These are phyloP conservation scores for Coniosporium tulheliwenetii DNA, from an alignment of 2,329 filamentous ascomycete genomes.

Conservation along the genomic window DNA sequence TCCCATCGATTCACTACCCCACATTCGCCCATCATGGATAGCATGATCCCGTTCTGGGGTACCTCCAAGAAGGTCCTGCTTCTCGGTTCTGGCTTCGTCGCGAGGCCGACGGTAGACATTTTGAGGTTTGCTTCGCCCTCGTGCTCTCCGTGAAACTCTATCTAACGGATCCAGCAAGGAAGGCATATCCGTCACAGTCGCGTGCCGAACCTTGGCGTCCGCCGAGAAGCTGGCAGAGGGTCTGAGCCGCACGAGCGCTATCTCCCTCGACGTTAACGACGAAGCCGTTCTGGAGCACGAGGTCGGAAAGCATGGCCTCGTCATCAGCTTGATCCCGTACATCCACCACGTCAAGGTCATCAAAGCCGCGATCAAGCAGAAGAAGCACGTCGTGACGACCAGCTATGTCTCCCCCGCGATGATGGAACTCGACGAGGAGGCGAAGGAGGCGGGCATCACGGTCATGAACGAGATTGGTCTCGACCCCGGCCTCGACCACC, in stretches of 20 bases:
- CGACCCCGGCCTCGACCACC: conserved; percentile 58
- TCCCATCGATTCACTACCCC: neutral
- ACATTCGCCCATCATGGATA: conserved; percentile 16
- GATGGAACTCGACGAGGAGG: conserved; percentile 68
- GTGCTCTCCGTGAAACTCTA: neutral
- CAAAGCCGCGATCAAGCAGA: conserved; percentile 80
- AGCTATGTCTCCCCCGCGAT: conserved; percentile 87
- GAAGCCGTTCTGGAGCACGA: conserved; percentile 62
- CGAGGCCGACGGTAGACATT: conserved; percentile 42
- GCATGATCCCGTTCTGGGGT: conserved; percentile 10
- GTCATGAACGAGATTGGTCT: conserved; percentile 94
- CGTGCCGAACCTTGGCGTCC: conserved; percentile 65
- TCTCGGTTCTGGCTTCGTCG: conserved; percentile 38
- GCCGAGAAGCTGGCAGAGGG: conserved; percentile 59
- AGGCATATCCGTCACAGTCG: neutral
- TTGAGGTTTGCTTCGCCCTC: conserved; percentile 32
- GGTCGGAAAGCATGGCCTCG: conserved; percentile 49
- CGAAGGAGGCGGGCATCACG: conserved; percentile 83
- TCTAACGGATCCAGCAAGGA: neutral
- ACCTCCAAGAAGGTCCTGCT: conserved; percentile 28
- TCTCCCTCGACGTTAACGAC: conserved; percentile 74
- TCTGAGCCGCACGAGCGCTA: conserved; percentile 56
- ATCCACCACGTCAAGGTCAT: conserved; percentile 79
- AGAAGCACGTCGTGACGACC: conserved; percentile 94
- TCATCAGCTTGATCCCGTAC: conserved; percentile 66